Base-by-base conservation (phyloP, 805 yeast genomes). In the Barnettozyma sp. region DNA sequence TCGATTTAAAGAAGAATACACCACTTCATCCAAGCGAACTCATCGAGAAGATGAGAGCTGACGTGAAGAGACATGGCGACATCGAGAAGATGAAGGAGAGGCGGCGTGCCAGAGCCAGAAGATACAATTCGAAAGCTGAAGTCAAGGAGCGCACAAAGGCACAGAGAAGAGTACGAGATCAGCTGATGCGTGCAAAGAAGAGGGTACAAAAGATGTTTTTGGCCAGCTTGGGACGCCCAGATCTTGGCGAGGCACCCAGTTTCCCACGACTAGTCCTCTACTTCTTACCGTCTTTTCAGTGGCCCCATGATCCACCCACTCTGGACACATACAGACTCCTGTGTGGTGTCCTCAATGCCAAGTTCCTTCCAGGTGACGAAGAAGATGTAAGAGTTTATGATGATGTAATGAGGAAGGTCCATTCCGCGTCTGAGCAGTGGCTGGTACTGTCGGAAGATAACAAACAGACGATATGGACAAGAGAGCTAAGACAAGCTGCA, bases 271-370 rank as follows among this genome's bases (percentile, higher is more conserved):
- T 71, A 49, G 73, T 70, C 9, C 48, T 71, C 6, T 70, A 62
- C 40, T 70, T 71, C 43, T 45, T 70, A 3, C 62, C 70, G 1
- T 65, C 73, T 3, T 40, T 52, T 8, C 52, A 54, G 14, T 71
- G 78, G 78, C 78, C 78, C 0, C 66, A 65, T 36, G 73, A 67
- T 37, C 73, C 73, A 2, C 76, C 76, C 13, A 68, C 72, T 2
- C 47, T 56, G 34, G 70, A 67, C 43, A 67, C 73, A 1, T 63
- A 58, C 36, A 56, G 61, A 33, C 52, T 55, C 12, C 42, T 70
- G 20, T 51, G 50, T 51, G 33, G 54, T 21, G 39, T 27, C n/a
- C 49, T 49, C 23, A 52, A 42, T 37, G 34, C 52, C 35, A 40
- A 40, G 45, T 43, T 56, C 49, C 21, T 46, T 28, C 32, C 44